A percentile compares a stretch with the other conserved stretches of the same genome.
Conservation (phyloP, 2,329 filamentous ascomycete genomes). For the Mycocentrospora acerina region DNA sequence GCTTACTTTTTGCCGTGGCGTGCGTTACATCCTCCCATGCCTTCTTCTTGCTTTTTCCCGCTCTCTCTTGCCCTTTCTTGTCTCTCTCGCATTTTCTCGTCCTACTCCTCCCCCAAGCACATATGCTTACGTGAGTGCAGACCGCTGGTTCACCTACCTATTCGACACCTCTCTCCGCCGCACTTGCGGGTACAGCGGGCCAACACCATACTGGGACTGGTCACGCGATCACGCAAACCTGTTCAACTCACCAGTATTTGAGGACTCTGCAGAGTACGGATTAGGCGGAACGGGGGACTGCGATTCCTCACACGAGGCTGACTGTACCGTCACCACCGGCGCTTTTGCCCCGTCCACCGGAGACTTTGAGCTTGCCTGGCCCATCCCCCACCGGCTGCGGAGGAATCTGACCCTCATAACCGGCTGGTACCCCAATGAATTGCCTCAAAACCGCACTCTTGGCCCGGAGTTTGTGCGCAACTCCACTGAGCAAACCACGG, state of each 20-base stretch:
- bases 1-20: constrained; percentile 6
- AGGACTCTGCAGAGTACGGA: constrained; percentile 17
- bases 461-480: constrained; percentile 4
- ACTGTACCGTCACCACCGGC: constrained; percentile 4
- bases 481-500: constrained; percentile 1
- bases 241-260: constrained; percentile 20
- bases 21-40: neutral
- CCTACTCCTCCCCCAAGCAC: too few species aligned
- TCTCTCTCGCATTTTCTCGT: too few species aligned
- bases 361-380: constrained; percentile 1
- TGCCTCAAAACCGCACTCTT: constrained; percentile 3
- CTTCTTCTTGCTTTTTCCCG: neutral
- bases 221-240: constrained; percentile 27
- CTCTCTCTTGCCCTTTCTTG: too few species aligned
- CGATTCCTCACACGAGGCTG: neutral
- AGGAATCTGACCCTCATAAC: constrained; percentile 5
- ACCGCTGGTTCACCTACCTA: constrained; percentile 5
- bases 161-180: constrained; percentile 4
- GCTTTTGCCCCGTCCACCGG: constrained; percentile 2
- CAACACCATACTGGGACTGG: constrained; percentile 40
- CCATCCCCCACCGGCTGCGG: constrained; percentile 1
- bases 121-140: constrained; percentile 2
- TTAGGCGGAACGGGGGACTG: constrained; percentile 3
- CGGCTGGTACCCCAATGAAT: constrained; percentile 1
- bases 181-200: constrained; percentile 4